Evolutionary conservation across 163 green algal genomes (phyloP), one percentile per base, ranked within the genome.

Genomic region (Scenedesmus sp.): DNA sequence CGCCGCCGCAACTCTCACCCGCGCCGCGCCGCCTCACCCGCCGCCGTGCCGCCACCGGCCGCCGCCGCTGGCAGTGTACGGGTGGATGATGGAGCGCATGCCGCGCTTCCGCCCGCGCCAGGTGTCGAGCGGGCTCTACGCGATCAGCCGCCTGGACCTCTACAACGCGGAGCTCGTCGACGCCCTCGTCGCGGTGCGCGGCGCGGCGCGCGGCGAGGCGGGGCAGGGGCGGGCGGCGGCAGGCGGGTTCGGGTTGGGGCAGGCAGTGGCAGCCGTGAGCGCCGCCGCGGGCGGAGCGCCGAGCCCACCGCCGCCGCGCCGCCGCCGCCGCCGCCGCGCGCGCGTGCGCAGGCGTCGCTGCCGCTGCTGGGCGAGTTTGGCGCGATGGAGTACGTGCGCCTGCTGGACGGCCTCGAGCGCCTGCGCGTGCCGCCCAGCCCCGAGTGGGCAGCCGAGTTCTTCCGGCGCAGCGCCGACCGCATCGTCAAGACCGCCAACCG

Each of bases 51-150:
- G n/a, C n/a, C n/a, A n/a, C n/a, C n/a, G n/a, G n/a, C n/a, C n/a
- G n/a, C n/a, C n/a, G n/a, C n/a, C n/a, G n/a, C n/a, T n/a, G n/a
- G 63, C 39, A 67, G 74, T 81, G 62, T 81, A 81, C 24, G 74
- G 74, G 34, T 81, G 74, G 74, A 73, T 81, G 51, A 58, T 81
- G 74, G 63, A 73, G 17, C 62, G 63, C 50, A 60, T 81, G 63
- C 48, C 53, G 14, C 42, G 34, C 17, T 66, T 74, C 31, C 39
- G 50, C 24, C 15, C 14, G 18, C 24, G 20, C 11, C 74, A 81
- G 74, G 24, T 75, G n/a, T 22, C 24, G 28, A 18, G 39, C 10
- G 63, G 62, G 13, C 3, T 81, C 18, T 50, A 58, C 17, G 28
- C 36, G 9, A 45, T 81, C 17, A 48, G 48, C 33, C 47, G 33